phyloP scores from a whole-genome alignment of 192 early-diverging fungal species.

The Coemansia sp. region DNA sequence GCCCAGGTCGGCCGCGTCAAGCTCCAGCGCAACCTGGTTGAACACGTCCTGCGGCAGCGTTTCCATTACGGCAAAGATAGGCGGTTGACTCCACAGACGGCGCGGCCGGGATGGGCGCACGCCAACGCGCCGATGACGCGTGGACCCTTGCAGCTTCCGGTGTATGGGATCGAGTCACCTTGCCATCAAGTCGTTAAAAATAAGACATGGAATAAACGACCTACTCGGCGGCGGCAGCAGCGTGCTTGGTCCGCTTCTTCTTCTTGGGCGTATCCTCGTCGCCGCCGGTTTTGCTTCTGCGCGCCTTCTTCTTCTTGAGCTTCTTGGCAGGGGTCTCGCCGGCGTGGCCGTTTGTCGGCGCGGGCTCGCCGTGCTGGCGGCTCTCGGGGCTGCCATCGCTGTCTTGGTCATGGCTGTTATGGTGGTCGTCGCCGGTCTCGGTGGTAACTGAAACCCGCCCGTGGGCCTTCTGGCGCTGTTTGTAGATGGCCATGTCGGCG shows the following conservation, averaged over 20 bases:
- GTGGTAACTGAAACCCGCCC: too few species aligned
- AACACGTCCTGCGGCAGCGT: constrained; percentile 38
- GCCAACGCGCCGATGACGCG: too few species aligned
- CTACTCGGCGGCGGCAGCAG: neutral
- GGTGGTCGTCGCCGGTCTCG: neutral
- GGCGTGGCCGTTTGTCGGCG: neutral
- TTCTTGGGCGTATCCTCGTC: constrained; percentile 20
- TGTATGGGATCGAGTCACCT: too few species aligned
- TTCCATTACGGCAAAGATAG: constrained; percentile 3
- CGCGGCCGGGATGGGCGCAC: neutral
- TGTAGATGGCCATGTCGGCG: constrained; percentile 4
- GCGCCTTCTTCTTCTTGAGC: constrained; percentile 17
- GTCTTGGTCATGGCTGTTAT: neutral
- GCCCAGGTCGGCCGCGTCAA: constrained; percentile 22
- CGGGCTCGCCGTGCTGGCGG: neutral
- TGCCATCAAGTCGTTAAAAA: neutral
- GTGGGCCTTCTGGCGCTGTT: constrained; percentile 3
- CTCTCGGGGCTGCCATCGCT: neutral
- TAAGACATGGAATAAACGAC: neutral
- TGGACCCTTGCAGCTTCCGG: too few species aligned
- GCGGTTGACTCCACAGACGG: neutral
- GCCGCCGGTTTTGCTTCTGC: constrained; percentile 10
- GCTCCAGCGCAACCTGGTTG: constrained; percentile 26
- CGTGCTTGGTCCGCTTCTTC: constrained; percentile 14
- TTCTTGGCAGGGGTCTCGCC: constrained; percentile 5